Conservation (phyloP, 2,329 filamentous ascomycete genomes). For the Elsinoe australis region DNA sequence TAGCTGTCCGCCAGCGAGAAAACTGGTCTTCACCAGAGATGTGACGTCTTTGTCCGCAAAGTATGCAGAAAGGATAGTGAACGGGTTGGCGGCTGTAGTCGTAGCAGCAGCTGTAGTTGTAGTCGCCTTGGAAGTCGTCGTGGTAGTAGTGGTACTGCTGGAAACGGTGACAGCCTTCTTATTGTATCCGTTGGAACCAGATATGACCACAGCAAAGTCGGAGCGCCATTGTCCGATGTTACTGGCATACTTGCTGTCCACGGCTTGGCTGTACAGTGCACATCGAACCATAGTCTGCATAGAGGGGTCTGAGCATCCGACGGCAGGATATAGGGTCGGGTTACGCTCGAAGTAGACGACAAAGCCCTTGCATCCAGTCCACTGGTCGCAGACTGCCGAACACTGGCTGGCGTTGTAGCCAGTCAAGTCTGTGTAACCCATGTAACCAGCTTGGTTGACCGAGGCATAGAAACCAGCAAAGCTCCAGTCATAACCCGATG, state of each 20-base stretch:
- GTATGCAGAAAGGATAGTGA: too few species aligned
- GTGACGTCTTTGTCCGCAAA: too few species aligned
- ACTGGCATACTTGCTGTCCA: conserved; percentile 26
- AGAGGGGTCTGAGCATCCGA: conserved; percentile 30
- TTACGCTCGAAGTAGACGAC: conserved; percentile 29
- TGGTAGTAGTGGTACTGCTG: too few species aligned
- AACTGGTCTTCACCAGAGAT: too few species aligned
- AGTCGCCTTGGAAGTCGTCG: too few species aligned
- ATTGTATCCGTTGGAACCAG: conserved; percentile 36
- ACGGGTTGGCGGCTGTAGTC: too few species aligned
- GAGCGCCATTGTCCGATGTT: conserved; percentile 31
- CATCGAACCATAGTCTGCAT: conserved; percentile 13
- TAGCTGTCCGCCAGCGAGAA: too few species aligned
- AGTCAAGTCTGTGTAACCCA: conserved; percentile 1
- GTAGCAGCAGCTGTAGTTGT: too few species aligned
- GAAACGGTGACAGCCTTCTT: too few species aligned
- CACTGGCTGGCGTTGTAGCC: conserved; percentile 23
- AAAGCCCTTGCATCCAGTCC: conserved; percentile 23
- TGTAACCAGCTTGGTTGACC: conserved; percentile 6
- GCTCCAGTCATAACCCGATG: conserved; percentile 2
- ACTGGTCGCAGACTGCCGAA: conserved; percentile 21
- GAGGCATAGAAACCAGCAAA: conserved; percentile 11
- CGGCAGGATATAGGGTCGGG: conserved; percentile 28
- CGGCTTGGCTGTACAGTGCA: conserved; percentile 4
- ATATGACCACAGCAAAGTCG: conserved; percentile 35